Evolutionary conservation across 441 rosid genomes (phyloP), one percentile per base, ranked within the genome.

Genomic region (Populus tomentosa): DNA sequence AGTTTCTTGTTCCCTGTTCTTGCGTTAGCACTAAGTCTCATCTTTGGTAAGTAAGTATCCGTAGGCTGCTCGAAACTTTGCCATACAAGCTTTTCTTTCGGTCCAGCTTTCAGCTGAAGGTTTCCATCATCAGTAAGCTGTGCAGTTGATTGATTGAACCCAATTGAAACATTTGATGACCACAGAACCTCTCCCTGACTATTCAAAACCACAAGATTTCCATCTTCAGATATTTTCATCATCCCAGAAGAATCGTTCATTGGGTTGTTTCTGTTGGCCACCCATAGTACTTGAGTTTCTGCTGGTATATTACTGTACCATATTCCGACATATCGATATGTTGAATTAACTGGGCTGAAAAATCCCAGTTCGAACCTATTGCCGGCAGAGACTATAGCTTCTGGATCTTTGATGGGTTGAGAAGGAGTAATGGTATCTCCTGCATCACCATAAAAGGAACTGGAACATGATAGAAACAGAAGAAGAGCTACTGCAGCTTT

Each of bases 311-410:
- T 35, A 10, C 77, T 86, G 69, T 82, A 80, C 92, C 30, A 28
- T 28, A 28, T 36, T 8, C 30, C 40, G 8, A 79, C 86, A 26
- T 81, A 87, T 9, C 87, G 84, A 72, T 82, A 42, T 16, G 74
- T 59, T n/a, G 89, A 84, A 50, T 87, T 84, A 5, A 16, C 76
- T 2, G 89, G 90, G 71, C 81, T 87, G 81, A 87, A 88, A 85
- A 90, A 88, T 35, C 94, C 90, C 64, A 87, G 6, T 76, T 77
- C 65, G 80, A 85, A 86, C 6, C 10, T 28, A 0, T 76, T 35
- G 11, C 83, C 83, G 26, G 5, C 72, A 69, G 88, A 83, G 14
- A 75, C 68, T n/a, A 84, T 74, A 28, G 75, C 35, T 40, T 83
- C 82, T 6, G 84, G 70, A 50, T 88, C 88, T 46, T 67, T 84